Base-by-base conservation (phyloP, 306 rosid species). In the Vigna unguiculata region DNA sequence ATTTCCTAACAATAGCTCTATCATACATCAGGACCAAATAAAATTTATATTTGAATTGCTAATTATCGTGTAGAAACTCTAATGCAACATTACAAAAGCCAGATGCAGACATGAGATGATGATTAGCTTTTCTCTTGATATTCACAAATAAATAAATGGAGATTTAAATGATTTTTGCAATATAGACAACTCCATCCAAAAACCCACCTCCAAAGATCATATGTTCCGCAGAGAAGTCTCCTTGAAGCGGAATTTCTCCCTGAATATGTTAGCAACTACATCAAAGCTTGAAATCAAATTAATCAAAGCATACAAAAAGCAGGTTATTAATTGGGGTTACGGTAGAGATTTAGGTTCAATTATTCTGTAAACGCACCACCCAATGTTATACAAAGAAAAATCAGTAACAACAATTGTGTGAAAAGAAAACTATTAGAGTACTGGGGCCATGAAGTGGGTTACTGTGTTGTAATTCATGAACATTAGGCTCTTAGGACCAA, bases 201-300 rank as follows among this genome's bases (percentile, higher is more conserved):
- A 72, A 85, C 95, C 36, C 80, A 95, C 97, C 96, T 81, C 98
- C 98, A 72, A 90, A 95, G 63, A 95, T 95, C 97, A 95, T 95
- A 90, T 95, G 98, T 59, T 92, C 97, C 9, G 98, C 97, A 65
- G 98, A 92, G 83, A 95, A 95, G 86, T 92, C 96, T 65, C 98
- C 98, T 83, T 95, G 98, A 20, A 95, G 94, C 0, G 97, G 96
- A 82, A 94, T 74, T 76, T 95, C 98, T 76, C 98, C 97, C 98
- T 95, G 93, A 55, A 84, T 53, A 59, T 77, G 46, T 77, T 53
- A 65, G 46, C 75, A 72, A 57, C 71, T 65, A 71, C 6, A 77
- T 76, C n/a, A 70, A 61, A 17, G 61, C 47, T 82, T 57, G 78
- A 52, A 80, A 71, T 48, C 61, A 70, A 9, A 60, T 66, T 62